These are phyloP conservation scores for Funneliformis mosseae DNA, from an alignment of 192 early-diverging fungal species.

Conservation along the genomic window DNA sequence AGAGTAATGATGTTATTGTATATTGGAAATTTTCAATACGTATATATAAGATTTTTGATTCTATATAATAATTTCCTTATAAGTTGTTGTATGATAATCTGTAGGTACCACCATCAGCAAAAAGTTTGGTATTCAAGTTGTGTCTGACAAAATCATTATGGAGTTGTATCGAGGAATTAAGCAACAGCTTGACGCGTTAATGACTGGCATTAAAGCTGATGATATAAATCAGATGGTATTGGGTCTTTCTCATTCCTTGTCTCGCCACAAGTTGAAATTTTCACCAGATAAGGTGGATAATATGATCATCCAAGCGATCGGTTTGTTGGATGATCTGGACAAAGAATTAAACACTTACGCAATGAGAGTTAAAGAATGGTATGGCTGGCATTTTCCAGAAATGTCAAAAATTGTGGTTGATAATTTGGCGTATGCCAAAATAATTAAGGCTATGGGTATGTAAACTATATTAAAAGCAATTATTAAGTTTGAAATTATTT, in stretches of 20 bases:
- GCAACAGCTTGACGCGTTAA: constrained; percentile 86
- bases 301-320: constrained; percentile 99
- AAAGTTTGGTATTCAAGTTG: constrained; percentile 75
- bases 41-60: too few relatives aligned
- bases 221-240: constrained; percentile 95
- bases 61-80: too few relatives aligned
- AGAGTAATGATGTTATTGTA: too few relatives aligned
- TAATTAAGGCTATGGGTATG: constrained; percentile 90
- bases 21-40: too few relatives aligned
- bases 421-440: constrained; percentile 91
- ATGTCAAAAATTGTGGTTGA: constrained; percentile 95
- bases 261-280: constrained; percentile 99
- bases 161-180: constrained; percentile 98
- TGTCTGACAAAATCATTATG: constrained; percentile 80
- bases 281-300: constrained; percentile 99
- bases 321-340: constrained; percentile 96
- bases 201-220: constrained; percentile 82
- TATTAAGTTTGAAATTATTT: constrained; percentile 1
- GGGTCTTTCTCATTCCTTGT: constrained; percentile 98
- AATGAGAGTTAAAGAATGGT: constrained; percentile 88
- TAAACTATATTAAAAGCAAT: constrained; percentile 17
- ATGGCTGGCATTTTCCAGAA: constrained; percentile 99
- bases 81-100: neutral
- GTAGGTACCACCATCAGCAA: constrained; percentile 63
- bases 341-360: constrained; percentile 99